A percentile compares a stretch with the other conserved stretches of the same genome.
Evolutionary conservation across 345 rosid species (phyloP).

Genomic region (Arabis hirsuta): DNA sequence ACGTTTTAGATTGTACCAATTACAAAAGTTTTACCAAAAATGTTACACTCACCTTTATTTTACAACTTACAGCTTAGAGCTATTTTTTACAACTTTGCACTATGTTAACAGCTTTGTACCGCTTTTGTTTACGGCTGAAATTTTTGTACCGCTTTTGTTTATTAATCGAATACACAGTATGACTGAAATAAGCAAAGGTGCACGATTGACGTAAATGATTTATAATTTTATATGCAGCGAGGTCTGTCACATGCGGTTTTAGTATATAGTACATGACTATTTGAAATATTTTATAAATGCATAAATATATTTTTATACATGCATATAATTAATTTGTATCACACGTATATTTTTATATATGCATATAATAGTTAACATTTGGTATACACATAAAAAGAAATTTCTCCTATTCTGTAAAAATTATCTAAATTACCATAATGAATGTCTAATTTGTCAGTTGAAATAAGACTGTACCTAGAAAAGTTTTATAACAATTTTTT

Average conservation of each 20-base stretch:
- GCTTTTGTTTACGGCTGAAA: too few species aligned
- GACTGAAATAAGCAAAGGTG: conserved; percentile 41
- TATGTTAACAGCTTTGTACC: too few species aligned
- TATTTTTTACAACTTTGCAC: too few species aligned
- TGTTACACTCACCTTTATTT: too few species aligned
- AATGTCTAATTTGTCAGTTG: background rate
- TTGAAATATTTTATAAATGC: conserved; percentile 8
- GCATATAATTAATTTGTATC: background rate
- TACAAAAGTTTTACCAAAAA: too few species aligned
- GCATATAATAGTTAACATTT: background rate
- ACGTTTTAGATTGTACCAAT: too few species aligned
- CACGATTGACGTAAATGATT: conserved; percentile 52
- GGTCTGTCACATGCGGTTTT: conserved; percentile 19
- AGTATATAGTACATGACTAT: background rate
- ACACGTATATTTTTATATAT: background rate
- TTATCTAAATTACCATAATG: background rate
- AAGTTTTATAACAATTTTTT: too few species aligned
- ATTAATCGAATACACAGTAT: background rate
- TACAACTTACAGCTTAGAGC: too few species aligned
- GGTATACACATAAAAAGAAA: background rate
- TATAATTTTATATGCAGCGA: conserved; percentile 1
- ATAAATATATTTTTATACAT: background rate
- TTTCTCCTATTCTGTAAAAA: background rate
- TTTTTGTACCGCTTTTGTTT: too few species aligned
- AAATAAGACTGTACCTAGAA: background rate